These are phyloP conservation scores for Quercus aquifolioides DNA, from an alignment of 306 rosid species.

Conservation along the genomic window DNA sequence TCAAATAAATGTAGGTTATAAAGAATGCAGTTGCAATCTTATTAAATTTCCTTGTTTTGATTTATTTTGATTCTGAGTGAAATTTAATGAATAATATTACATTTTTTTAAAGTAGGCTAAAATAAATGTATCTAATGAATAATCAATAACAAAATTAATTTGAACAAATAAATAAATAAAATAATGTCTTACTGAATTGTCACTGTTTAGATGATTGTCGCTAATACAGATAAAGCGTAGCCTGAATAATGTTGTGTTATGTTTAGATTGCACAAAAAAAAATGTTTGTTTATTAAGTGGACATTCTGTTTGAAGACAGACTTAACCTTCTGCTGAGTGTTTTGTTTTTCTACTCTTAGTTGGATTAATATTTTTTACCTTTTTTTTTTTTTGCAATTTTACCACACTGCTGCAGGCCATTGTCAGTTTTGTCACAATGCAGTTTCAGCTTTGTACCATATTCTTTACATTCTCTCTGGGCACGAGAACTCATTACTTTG, in stretches of 20 bases:
- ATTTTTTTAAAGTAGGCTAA: not conserved
- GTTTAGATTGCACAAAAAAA: too few relatives aligned
- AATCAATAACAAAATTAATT: not conserved
- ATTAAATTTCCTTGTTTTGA: not conserved
- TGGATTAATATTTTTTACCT: not conserved
- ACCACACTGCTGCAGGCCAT: conserved; percentile 66
- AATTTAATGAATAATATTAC: not conserved
- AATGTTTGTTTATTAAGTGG: too few relatives aligned
- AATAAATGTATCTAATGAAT: not conserved
- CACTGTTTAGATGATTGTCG: not conserved
- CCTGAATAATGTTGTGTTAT: not conserved
- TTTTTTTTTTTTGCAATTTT: not conserved
- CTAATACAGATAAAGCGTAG: not conserved
- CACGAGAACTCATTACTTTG: conserved; percentile 90
- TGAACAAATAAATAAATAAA: not conserved
- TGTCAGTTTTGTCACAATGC: conserved; percentile 86
- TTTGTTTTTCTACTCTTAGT: not conserved
- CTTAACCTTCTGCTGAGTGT: not conserved
- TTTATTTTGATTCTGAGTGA: not conserved
- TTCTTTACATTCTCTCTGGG: conserved; percentile 94
- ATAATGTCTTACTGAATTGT: not conserved
- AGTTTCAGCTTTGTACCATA: conserved; percentile 86
- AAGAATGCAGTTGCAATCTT: not conserved
- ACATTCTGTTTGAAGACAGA: not conserved
- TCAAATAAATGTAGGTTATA: not conserved